phyloP scores from a whole-genome alignment of 2,329 filamentous ascomycete genomes.

The Fusarium torreyae region DNA sequence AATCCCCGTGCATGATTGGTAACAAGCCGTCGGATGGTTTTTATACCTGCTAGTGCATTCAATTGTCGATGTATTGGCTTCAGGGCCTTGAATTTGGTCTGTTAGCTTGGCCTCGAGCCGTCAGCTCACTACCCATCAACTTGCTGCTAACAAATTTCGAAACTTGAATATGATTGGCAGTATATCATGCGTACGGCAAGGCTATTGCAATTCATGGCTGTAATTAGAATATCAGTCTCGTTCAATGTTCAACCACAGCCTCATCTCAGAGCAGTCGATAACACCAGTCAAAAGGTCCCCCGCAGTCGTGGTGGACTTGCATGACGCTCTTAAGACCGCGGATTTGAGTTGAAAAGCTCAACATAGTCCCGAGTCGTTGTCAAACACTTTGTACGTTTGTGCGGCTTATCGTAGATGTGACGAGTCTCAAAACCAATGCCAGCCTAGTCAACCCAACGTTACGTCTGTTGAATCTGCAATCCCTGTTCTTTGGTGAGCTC shows the following conservation, averaged over 20 bases:
- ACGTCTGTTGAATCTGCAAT: not conserved
- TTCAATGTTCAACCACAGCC: not conserved
- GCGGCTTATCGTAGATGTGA: constrained; percentile 21
- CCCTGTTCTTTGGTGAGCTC: not conserved
- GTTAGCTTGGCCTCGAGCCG: not conserved
- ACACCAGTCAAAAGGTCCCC: not conserved
- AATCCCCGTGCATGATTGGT: constrained; percentile 4
- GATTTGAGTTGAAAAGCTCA: constrained; percentile 2
- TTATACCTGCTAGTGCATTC: not conserved
- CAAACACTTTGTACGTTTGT: constrained; percentile 20
- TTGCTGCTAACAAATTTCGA: too few species aligned
- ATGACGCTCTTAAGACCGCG: not conserved
- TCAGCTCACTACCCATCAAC: not conserved
- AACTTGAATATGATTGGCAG: too few species aligned
- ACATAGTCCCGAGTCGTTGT: not conserved
- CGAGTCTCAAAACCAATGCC: constrained; percentile 17
- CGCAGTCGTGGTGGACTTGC: not conserved
- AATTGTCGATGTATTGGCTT: not conserved
- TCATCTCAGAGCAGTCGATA: constrained; percentile 1
- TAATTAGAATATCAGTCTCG: constrained; percentile 6
- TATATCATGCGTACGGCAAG: too few species aligned
- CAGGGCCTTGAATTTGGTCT: not conserved
- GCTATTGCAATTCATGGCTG: not conserved
- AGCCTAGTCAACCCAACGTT: not conserved
- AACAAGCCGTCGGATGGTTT: not conserved